A percentile compares a stretch with the other conserved stretches of the same genome.
Conservation (phyloP, 139 green algal genomes). For the Chlamydomonas incerta region DNA sequence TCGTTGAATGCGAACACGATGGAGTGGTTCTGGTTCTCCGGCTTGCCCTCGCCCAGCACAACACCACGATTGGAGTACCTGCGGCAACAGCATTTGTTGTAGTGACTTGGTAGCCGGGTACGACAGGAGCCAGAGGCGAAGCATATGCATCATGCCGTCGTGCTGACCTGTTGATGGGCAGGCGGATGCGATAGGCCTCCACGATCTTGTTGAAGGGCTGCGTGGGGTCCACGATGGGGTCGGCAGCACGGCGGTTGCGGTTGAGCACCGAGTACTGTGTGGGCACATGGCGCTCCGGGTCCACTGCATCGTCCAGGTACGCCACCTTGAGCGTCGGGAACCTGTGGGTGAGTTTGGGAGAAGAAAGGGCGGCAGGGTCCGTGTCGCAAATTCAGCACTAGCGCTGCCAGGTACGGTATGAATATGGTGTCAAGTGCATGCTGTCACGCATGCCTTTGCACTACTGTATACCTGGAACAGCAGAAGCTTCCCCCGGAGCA, state of each 20-base stretch:
- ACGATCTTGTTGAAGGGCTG: conserved; percentile 26
- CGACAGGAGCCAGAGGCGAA: no score
- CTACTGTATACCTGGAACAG: no score
- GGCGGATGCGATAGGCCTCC: conserved; percentile 42
- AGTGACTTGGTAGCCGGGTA: no score
- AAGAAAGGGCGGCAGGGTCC: not conserved
- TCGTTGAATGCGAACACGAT: conserved; percentile 73
- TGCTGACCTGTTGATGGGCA: conserved; percentile 36
- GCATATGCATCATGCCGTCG: not conserved
- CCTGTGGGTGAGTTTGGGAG: conserved; percentile 26
- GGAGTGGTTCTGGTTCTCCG: conserved; percentile 91
- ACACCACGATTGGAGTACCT: conserved; percentile 52
- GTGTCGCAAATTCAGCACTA: no score
- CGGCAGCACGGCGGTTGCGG: conserved; percentile 12
- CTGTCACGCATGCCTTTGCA: no score
- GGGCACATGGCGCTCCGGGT: not conserved
- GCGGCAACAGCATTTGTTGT: no score
- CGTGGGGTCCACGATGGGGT: conserved; percentile 33
- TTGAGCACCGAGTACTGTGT: conserved; percentile 46
- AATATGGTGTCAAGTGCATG: no score
- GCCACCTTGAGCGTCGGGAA: conserved; percentile 72
- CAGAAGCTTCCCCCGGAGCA: no score
- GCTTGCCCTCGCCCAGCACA: conserved; percentile 87
- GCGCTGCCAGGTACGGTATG: no score
- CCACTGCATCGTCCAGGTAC: conserved; percentile 63